Conservation (phyloP, 2,329 filamentous ascomycete genomes). For the Gaeumannomyces sp. region DNA sequence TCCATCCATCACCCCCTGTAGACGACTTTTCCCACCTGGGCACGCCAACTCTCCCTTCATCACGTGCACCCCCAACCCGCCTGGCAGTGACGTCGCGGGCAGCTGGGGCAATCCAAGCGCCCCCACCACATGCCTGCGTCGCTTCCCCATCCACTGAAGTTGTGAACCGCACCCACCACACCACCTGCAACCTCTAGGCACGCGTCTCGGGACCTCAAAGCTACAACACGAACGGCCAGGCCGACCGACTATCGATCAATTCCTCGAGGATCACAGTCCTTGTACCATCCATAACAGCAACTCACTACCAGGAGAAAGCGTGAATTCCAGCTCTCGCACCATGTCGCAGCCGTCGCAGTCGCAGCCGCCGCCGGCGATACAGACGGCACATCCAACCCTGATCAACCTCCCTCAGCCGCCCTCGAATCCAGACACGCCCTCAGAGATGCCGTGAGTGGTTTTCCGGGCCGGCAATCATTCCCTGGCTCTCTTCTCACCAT, state of each 20-base stretch:
- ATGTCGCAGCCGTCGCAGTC: slow-evolving; percentile 22
- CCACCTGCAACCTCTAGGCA: neutral
- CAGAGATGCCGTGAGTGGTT: slow-evolving; percentile 73
- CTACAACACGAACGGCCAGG: neutral
- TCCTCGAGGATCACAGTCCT: neutral
- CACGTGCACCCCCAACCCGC: neutral
- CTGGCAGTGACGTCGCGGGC: neutral
- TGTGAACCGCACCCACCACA: neutral
- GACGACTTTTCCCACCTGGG: too few species aligned
- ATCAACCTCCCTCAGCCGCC: slow-evolving; percentile 80
- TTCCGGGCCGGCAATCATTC: slow-evolving; percentile 8
- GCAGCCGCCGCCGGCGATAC: slow-evolving; percentile 20
- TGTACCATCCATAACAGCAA: neutral
- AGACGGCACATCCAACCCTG: slow-evolving; percentile 50
- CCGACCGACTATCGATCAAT: neutral
- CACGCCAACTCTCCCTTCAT: neutral
- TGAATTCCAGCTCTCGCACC: slow-evolving; percentile 10
- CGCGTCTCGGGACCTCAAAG: neutral
- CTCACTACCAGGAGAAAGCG: neutral
- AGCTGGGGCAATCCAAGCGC: neutral
- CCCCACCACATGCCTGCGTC: neutral
- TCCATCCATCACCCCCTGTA: too few species aligned
- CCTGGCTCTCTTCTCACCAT: slow-evolving; percentile 11
- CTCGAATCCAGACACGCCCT: slow-evolving; percentile 79
- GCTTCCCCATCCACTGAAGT: neutral